Evolutionary conservation across 164 flowering plant species (phyloP).

Genomic region (Umbilicus rupestris): DNA sequence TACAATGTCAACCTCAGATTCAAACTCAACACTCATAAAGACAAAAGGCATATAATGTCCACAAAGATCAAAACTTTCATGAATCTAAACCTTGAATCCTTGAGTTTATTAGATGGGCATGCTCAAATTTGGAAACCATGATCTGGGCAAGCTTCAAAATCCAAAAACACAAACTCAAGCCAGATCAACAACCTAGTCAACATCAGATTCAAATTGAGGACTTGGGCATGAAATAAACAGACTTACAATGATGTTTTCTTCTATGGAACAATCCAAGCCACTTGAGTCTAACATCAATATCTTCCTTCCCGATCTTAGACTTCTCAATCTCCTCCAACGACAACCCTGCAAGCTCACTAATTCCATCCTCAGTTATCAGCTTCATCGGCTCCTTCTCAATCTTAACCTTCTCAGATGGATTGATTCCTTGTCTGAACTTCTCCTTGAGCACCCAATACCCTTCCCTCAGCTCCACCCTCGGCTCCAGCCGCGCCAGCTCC

Average conservation of each 20-base stretch:
- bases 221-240: background rate
- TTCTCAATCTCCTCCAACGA: conserved; percentile 61
- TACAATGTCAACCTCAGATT: background rate
- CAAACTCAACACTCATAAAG: background rate
- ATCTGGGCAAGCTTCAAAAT: background rate
- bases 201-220: background rate
- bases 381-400: conserved; percentile 83
- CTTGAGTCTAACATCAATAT: conserved; percentile 86
- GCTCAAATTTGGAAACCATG: background rate
- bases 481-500: conserved; percentile 51
- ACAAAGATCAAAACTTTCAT: background rate
- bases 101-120: background rate
- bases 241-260: conserved; percentile 87
- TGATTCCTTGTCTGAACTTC: conserved; percentile 69
- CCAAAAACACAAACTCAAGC: background rate
- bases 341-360: conserved; percentile 53
- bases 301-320: conserved; percentile 62
- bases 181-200: background rate
- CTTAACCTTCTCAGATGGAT: conserved; percentile 83
- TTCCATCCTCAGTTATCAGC: conserved; percentile 57
- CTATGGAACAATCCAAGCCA: conserved; percentile 95
- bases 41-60: too few relatives aligned
- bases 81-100: background rate
- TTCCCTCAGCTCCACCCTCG: conserved; percentile 72
- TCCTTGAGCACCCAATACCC: conserved; percentile 82